These are phyloP conservation scores for Collybiopsis luxurians DNA, from an alignment of 768 basidiomycete genomes.

Conservation along the genomic window DNA sequence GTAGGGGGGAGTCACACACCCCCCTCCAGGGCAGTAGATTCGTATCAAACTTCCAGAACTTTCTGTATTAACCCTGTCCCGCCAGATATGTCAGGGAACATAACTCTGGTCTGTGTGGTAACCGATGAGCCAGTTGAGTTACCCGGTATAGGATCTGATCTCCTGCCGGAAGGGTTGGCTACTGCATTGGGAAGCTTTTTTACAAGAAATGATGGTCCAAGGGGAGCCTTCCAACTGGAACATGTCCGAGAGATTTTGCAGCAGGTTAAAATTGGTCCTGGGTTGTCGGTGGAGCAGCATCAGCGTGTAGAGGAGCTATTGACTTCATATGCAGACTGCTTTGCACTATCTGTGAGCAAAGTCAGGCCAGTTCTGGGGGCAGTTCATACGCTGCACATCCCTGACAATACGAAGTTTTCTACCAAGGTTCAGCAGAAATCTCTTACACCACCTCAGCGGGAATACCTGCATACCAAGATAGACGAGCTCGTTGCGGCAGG, in stretches of 20 bases:
- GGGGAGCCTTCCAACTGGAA: conserved; percentile 21
- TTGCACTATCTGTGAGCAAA: conserved; percentile 32
- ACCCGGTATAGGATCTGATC: no score
- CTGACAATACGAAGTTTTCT: conserved; percentile 21
- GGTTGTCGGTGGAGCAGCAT: conserved; percentile 24
- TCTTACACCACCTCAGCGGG: conserved; percentile 26
- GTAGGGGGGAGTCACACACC: background rate
- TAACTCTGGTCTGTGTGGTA: background rate
- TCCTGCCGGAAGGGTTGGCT: background rate
- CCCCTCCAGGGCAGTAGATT: background rate
- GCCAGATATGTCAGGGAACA: background rate
- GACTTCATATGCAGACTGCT: conserved; percentile 33
- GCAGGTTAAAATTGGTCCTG: conserved; percentile 23
- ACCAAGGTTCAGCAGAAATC: conserved; percentile 29
- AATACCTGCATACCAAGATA: conserved; percentile 26
- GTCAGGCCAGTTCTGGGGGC: conserved; percentile 22
- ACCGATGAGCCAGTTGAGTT: background rate
- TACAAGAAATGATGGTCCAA: conserved; percentile 19
- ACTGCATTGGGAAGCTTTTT: conserved; percentile 6
- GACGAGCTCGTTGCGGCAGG: conserved; percentile 31
- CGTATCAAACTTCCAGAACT: conserved; percentile 16
- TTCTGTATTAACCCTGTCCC: conserved; percentile 10
- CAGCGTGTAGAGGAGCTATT: conserved; percentile 17
- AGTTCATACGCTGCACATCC: conserved; percentile 31
- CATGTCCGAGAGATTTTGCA: conserved; percentile 17